Base-by-base conservation (phyloP, 2,329 filamentous ascomycete species). In the Cercospora sp. region DNA sequence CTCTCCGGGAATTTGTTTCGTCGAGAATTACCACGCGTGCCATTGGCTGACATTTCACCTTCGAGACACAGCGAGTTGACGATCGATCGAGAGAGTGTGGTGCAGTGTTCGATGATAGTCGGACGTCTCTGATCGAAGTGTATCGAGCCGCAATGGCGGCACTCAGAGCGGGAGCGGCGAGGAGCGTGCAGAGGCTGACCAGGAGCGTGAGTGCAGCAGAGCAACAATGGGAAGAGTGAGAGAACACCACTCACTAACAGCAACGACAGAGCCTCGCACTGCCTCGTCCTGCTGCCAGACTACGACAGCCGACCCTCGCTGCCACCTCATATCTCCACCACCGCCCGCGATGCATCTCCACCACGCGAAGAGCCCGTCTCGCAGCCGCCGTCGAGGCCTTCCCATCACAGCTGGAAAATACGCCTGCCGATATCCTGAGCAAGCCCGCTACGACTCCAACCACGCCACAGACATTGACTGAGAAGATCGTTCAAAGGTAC, bases 401-500 rank as follows among this genome's bases (percentile, higher is more conserved):
- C 75, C 87, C 88, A 67, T 85, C 89, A 2, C 87, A 91, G 77
- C 83, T 87, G 65, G 85, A 90, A 68, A 86, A 86, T 70, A 79
- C 85, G 2, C 82, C 93, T 16, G 88, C 91, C 74, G 89, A 93
- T 68, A 87, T 97, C 70, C 88, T 96, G 71, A 88, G 90, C 48
- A 72, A 72, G 23, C 89, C 92, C 36, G 86, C 78, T 58, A 76
- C 79, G 18, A 74, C 82, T 30, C 77, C 79, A 26, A 74, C 75
- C 18, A 79, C 80, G 2, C 87, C 91, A 0, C 93, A 97, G 80
- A 97, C 92, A 2, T 81, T 97, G 62, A 95, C 92, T 2, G 94
- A 97, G 79, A 97, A 97, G 84, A 97, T 97, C 68, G 90, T 97
- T 0, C 94, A 97, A 79, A 82, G 85, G 16, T 90, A 97, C 79